These are phyloP conservation scores for Alopecurus myosuroides DNA, from an alignment of 176 grass and related monocot species.

Conservation along the genomic window DNA sequence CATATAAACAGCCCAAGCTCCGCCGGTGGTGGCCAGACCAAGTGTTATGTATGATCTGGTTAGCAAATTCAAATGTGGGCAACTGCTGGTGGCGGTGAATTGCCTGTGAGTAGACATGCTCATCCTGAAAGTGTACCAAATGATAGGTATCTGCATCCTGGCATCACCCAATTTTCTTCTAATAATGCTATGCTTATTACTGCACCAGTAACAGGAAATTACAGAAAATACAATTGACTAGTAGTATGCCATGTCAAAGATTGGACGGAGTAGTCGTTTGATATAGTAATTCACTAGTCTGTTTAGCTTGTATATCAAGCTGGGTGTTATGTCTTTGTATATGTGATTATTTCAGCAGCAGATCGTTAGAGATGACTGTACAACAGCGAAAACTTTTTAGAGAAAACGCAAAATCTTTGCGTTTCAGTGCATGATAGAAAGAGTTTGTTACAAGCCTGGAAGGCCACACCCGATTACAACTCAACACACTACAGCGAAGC, in stretches of 20 bases:
- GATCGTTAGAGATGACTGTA: background rate
- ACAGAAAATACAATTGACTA: conserved; percentile 6
- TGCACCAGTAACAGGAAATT: background rate
- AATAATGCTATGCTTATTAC: background rate
- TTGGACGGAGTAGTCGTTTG: no score
- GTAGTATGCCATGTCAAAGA: background rate
- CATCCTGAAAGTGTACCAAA: background rate
- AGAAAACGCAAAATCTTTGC: no score
- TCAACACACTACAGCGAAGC: no score
- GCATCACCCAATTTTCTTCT: background rate
- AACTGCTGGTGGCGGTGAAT: background rate
- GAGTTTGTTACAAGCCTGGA: no score
- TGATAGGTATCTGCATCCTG: background rate
- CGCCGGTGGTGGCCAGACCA: no score
- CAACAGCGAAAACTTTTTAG: background rate
- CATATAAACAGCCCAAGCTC: no score
- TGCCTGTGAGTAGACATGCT: background rate
- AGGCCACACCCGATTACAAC: no score
- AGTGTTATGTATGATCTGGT: no score
- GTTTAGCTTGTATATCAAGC: background rate
- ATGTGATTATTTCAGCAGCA: background rate
- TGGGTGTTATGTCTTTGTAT: background rate
- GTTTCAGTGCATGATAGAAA: no score
- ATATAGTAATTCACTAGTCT: background rate
- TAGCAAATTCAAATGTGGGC: background rate